Evolutionary conservation across 2,329 filamentous ascomycete species (phyloP), one percentile per base, ranked within the genome.

Genomic region (Fusarium nurragi): DNA sequence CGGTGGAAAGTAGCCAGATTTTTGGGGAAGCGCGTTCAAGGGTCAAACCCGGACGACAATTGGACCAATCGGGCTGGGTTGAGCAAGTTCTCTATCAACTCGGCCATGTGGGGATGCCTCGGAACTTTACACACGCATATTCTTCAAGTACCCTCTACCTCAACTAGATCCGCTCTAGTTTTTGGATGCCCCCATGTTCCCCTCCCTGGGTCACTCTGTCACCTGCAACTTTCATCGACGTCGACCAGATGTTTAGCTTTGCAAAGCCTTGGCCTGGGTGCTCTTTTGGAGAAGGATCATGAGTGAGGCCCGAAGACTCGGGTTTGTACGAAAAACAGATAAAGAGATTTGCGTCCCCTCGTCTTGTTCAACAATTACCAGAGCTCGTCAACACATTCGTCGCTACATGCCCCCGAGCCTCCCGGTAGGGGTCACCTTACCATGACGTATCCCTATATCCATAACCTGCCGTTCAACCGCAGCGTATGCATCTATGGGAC

Each of bases 141-240:
- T 44, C 37, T 45, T 3, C 46, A 62, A 40, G 64, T 68, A 60
- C 34, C 21, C 5, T 63, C 37, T 67, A 66, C 52, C 41, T 61
- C 41, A 19, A 30, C 55, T 34, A 54, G n/a, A 45, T 52, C 50
- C 28, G 39, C 43, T 62, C 49, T 56, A 50, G 45, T 54, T 45
- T 44, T 50, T 36, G 36, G 36, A 26, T 22, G 21, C 39, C 65
- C 54, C 54, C 54, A 57, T 62, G 45, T 51, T 66, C 50, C 58
- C 67, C 67, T 54, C 64, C 52, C 48, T 62, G 36, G 50, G 61
- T 60, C 45, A 49, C 48, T 25, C 30, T 59, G 68, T 70, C 68
- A 70, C 68, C 68, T 70, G 68, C 68, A 67, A 60, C 68, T 60
- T 44, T 62, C 53, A 60, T 60, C 63, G 64, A 66, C 64, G 64